Conservation (phyloP, 2,329 filamentous ascomycete species). For the Colletotrichum chrysophilum region DNA sequence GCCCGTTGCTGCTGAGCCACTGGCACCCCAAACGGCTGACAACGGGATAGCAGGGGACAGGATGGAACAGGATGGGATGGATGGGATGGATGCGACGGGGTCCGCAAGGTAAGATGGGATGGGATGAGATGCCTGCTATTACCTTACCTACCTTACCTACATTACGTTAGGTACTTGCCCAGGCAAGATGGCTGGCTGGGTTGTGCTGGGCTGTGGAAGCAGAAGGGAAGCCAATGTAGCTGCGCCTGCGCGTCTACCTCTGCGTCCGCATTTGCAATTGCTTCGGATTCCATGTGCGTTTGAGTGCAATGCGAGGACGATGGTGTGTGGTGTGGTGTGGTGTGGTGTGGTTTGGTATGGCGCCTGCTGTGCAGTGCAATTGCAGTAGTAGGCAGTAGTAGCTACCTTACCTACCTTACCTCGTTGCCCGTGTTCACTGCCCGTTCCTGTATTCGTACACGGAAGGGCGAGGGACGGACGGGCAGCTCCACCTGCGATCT, state of each 20-base stretch:
- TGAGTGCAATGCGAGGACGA: background rate
- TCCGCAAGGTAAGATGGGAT: background rate
- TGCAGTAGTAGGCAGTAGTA: background rate
- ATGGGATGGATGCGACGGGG: background rate
- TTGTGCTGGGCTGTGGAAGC: background rate
- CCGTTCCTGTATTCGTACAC: background rate
- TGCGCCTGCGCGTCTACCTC: background rate
- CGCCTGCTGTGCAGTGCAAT: background rate
- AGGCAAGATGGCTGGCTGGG: background rate
- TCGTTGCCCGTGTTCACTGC: background rate
- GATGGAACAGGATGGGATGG: background rate
- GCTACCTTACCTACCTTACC: background rate
- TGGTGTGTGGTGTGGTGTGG: too few relatives aligned
- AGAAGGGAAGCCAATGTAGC: background rate
- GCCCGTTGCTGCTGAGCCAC: background rate
- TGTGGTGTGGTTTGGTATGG: background rate
- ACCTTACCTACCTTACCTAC: background rate
- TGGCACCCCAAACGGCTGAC: background rate
- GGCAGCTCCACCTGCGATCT: constrained; percentile 5
- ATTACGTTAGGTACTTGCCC: background rate
- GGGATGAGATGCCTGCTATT: background rate
- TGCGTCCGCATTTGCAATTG: background rate
- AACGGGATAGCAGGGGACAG: background rate
- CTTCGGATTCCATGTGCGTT: background rate
- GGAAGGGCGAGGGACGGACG: background rate